Base-by-base conservation (phyloP, 2,329 filamentous ascomycete genomes). In the Nothophaeocryptopus gaeumannii region DNA sequence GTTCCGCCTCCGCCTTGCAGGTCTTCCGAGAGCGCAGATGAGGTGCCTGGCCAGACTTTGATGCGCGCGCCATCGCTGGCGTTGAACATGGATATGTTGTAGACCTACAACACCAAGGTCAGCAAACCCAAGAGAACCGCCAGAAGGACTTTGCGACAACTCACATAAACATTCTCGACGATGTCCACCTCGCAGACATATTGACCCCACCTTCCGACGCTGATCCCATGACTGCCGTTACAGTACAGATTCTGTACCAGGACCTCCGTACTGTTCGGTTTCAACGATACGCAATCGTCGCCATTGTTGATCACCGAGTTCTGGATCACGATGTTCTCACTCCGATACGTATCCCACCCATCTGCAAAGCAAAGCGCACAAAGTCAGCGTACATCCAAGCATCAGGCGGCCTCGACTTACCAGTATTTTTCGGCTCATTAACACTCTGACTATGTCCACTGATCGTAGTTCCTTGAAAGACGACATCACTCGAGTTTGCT, bases 251-350 rank as follows among this genome's bases (percentile, higher is more conserved):
- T 82, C 63, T 88, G 83, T 5, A 88, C 78, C 3, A 88, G 66
- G 7, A 88, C 79, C 55, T 86, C 78, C 37, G 83, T 87, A 59
- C 78, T 83, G 65, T 88, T 88, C 13, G 84, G 84, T 68, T 88
- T 88, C 76, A 88, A 88, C 0, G 83, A 83, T 10, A 88, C 82
- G 53, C 85, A 88, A 63, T 89, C 82, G 63, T 87, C 84, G 32
- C 80, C 81, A 58, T 86, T 86, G 64, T 80, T 74, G 55, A 83
- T 78, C 20, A 78, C 67, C 0, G 80, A 85, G 63, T 87, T 80
- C 60, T 87, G 83, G 32, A 88, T 86, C 0, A 84, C 78, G 32
- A 88, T 75, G 42, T 79, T 77, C 16, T 74, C 70, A 10, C 78
- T 81, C 7, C 82, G 78, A 62, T 85, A 84, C 1, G 78, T 84